phyloP scores from a whole-genome alignment of 2,329 filamentous ascomycete species.

The Knufia fluminis region DNA sequence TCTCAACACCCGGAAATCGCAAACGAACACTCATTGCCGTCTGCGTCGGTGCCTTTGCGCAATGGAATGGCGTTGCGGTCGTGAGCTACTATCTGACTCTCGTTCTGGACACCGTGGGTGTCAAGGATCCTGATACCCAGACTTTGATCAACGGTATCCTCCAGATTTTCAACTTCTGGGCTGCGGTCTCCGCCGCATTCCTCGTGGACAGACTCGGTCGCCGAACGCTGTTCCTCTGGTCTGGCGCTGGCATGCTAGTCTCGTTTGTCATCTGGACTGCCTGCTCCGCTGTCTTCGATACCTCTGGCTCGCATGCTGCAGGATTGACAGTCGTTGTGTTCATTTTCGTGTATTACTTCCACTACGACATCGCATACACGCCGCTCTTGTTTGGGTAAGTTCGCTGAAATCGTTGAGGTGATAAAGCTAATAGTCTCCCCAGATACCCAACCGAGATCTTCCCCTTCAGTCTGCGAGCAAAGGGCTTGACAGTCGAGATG shows the following conservation, averaged over 20 bases:
- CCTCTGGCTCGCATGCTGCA: conserved; percentile 23
- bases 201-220: conserved; percentile 34
- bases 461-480: conserved; percentile 40
- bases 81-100: conserved; percentile 33
- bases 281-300: conserved; percentile 29
- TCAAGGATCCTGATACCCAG: conserved; percentile 30
- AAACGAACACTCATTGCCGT: conserved; percentile 46
- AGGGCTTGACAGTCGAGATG: conserved; percentile 32
- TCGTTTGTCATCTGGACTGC: conserved; percentile 36
- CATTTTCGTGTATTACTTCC: conserved; percentile 36
- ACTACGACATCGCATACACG: conserved; percentile 30
- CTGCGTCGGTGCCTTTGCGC: conserved; percentile 45
- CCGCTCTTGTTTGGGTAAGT: conserved; percentile 20
- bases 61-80: conserved; percentile 46
- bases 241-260: conserved; percentile 35
- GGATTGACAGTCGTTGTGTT: conserved; percentile 33
- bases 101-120: conserved; percentile 31
- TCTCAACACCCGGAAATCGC: conserved; percentile 50
- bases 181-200: conserved; percentile 30
- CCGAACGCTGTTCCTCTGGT: conserved; percentile 34
- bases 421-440: no score
- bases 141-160: conserved; percentile 34
- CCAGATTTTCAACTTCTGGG: conserved; percentile 32
- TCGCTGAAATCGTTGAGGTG: no score
- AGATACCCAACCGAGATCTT: conserved; percentile 40